Percentiles rank a stretch among this genome's conserved stretches.
phyloP scores from a whole-genome alignment of 768 basidiomycete genomes.

The Gymnopilus dilepis region DNA sequence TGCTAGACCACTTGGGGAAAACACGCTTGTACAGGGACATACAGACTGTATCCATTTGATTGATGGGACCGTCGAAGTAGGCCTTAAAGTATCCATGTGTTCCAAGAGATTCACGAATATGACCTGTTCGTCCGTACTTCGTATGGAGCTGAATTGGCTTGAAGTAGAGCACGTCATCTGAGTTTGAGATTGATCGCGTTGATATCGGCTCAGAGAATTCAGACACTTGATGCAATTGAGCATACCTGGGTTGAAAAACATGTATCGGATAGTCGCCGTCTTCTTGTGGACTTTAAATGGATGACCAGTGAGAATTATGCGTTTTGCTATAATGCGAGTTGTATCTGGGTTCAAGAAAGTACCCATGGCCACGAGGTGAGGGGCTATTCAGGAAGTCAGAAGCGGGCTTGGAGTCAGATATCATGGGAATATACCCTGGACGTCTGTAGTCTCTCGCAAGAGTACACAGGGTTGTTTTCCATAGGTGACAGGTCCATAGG shows the following conservation, averaged over 20 bases:
- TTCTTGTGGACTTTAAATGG: constrained; percentile 98
- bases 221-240: constrained; percentile 13
- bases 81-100: constrained; percentile 99
- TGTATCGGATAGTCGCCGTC: constrained; percentile 95
- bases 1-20: constrained; percentile 83
- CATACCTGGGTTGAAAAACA: constrained; percentile 93
- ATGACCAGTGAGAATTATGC: constrained; percentile 94
- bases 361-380: constrained; percentile 88
- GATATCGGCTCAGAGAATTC: constrained; percentile 16
- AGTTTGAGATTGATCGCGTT: constrained; percentile 8
- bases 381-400: constrained; percentile 48
- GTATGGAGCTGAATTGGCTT: constrained; percentile 93
- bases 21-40: constrained; percentile 96
- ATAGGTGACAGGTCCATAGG: constrained; percentile 88
- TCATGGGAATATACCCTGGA: constrained; percentile 56
- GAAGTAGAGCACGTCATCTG: constrained; percentile 91
- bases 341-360: constrained; percentile 89
- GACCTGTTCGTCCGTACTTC: constrained; percentile 87
- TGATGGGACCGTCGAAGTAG: constrained; percentile 90
- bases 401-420: background rate
- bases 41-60: constrained; percentile 96
- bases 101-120: constrained; percentile 90
- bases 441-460: constrained; percentile 69
- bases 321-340: constrained; percentile 89
- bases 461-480: constrained; percentile 84